These are phyloP conservation scores for Skeletonema marinoi DNA, from an alignment of 108 stramenopile genomes.

Conservation along the genomic window DNA sequence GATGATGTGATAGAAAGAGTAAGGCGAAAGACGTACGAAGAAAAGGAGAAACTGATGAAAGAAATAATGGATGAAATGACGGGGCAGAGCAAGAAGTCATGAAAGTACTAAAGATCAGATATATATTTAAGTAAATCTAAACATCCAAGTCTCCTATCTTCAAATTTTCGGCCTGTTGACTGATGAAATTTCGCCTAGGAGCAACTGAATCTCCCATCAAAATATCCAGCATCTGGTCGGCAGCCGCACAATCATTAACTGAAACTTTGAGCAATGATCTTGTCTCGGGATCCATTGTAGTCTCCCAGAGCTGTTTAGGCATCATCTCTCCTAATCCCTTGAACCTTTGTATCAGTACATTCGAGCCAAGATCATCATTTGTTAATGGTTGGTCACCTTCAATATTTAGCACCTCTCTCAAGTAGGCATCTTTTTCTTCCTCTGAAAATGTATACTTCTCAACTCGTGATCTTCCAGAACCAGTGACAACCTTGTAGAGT, in stretches of 20 bases:
- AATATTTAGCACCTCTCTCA: slow-evolving; percentile 49
- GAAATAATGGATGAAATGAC: slow-evolving; percentile 37
- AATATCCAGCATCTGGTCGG: slow-evolving; percentile 83
- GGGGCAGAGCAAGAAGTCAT: slow-evolving; percentile 3
- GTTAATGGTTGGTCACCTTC: slow-evolving; percentile 35
- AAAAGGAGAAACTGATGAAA: slow-evolving; percentile 62
- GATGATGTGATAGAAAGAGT: slow-evolving; percentile 70
- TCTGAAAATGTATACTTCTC: slow-evolving; percentile 76
- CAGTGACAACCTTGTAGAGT: slow-evolving; percentile 89
- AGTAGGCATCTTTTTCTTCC: slow-evolving; percentile 54
- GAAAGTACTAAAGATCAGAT: neutral
- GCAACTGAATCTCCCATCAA: slow-evolving; percentile 94
- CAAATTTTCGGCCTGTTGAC: slow-evolving; percentile 72
- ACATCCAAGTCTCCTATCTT: slow-evolving; percentile 85
- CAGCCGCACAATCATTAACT: slow-evolving; percentile 85
- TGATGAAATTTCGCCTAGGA: slow-evolving; percentile 87
- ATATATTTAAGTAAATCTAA: slow-evolving; percentile 37
- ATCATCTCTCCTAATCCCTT: slow-evolving; percentile 98
- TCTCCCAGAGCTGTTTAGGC: slow-evolving; percentile 94
- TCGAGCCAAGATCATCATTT: slow-evolving; percentile 56
- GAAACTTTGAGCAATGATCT: slow-evolving; percentile 85
- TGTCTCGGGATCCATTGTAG: slow-evolving; percentile 91
- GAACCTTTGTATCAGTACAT: slow-evolving; percentile 75
- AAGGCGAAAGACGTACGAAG: slow-evolving; percentile 60
- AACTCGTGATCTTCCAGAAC: slow-evolving; percentile 56